Conservation (phyloP, 257 asterid species). For the Solanum virginianum region DNA sequence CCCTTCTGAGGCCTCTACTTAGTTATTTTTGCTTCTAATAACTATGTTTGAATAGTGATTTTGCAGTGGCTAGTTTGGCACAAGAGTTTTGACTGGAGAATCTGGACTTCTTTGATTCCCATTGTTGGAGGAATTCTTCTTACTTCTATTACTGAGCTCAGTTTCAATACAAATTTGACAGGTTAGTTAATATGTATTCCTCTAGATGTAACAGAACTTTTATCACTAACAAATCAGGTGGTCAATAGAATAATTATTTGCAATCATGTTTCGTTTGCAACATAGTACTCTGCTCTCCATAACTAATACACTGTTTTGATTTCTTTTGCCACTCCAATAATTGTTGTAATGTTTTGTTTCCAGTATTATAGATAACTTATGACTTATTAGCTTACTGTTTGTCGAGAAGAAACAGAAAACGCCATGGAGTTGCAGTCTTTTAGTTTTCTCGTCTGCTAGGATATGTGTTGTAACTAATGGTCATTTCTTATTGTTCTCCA, state of each 20-base stretch:
- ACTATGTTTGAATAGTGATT: slow-evolving; percentile 33
- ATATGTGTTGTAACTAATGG: not conserved
- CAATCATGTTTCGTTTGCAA: not conserved
- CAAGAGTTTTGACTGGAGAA: slow-evolving; percentile 60
- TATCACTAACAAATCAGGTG: not conserved
- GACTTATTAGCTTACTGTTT: not conserved
- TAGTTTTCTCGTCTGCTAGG: not conserved
- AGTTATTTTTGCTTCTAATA: not conserved
- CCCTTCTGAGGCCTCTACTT: not conserved
- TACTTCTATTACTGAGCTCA: slow-evolving; percentile 70
- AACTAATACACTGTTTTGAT: not conserved
- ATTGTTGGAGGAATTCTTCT: slow-evolving; percentile 81
- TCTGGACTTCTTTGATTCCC: slow-evolving; percentile 72
- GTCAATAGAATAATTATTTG: not conserved
- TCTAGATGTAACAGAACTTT: not conserved
- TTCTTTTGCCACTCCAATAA: not conserved
- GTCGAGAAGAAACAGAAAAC: not conserved
- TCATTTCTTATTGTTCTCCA: slow-evolving; percentile 6
- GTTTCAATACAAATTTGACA: slow-evolving; percentile 77
- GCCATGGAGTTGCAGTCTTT: not conserved
- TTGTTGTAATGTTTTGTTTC: not conserved
- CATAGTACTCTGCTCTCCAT: not conserved
- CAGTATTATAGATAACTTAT: not conserved
- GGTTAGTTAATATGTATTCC: slow-evolving; percentile 2
- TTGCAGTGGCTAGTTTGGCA: slow-evolving; percentile 80